Evolutionary conservation across 2,329 filamentous ascomycete species (phyloP).

Genomic region (Pyrenophora teres): DNA sequence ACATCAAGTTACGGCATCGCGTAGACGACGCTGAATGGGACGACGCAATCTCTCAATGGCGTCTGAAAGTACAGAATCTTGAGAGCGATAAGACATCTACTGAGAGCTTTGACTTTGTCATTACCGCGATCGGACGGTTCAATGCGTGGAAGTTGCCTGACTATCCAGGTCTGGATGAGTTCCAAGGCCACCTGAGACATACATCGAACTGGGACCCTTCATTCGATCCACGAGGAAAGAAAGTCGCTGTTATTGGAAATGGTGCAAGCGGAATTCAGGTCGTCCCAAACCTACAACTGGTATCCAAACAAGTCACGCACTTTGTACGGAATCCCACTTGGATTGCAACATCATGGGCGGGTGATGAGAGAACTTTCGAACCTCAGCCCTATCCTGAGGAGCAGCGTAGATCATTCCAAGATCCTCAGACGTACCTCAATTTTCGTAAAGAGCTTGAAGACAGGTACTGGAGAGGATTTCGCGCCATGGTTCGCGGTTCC

Average conservation of each 20-base stretch:
- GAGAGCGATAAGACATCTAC: slow-evolving; percentile 38
- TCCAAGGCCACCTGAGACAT: slow-evolving; percentile 36
- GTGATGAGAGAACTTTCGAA: slow-evolving; percentile 49
- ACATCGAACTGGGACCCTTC: slow-evolving; percentile 40
- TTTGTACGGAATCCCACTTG: slow-evolving; percentile 66
- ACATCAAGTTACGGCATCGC: slow-evolving; percentile 46
- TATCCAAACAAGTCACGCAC: slow-evolving; percentile 56
- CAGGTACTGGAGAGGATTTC: slow-evolving; percentile 63
- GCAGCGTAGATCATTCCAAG: slow-evolving; percentile 61
- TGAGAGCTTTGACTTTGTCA: slow-evolving; percentile 42
- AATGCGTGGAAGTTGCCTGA: slow-evolving; percentile 42
- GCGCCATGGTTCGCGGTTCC: slow-evolving; percentile 46
- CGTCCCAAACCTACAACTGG: slow-evolving; percentile 62
- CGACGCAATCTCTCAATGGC: slow-evolving; percentile 60
- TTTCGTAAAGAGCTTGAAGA: slow-evolving; percentile 52
- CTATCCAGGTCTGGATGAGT: slow-evolving; percentile 36
- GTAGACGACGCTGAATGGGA: slow-evolving; percentile 50
- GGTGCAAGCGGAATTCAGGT: slow-evolving; percentile 68
- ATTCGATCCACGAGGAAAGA: slow-evolving; percentile 61
- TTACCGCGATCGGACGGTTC: slow-evolving; percentile 43
- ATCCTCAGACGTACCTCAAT: slow-evolving; percentile 64
- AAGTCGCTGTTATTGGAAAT: slow-evolving; percentile 66
- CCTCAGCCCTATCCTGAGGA: slow-evolving; percentile 55
- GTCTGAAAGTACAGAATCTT: slow-evolving; percentile 60
- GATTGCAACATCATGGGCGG: slow-evolving; percentile 60